Percentiles rank a stretch among this genome's conserved stretches.
Evolutionary conservation across 1,284 basidiomycete species (phyloP).

Genomic region (Ganoderma lucidum): DNA sequence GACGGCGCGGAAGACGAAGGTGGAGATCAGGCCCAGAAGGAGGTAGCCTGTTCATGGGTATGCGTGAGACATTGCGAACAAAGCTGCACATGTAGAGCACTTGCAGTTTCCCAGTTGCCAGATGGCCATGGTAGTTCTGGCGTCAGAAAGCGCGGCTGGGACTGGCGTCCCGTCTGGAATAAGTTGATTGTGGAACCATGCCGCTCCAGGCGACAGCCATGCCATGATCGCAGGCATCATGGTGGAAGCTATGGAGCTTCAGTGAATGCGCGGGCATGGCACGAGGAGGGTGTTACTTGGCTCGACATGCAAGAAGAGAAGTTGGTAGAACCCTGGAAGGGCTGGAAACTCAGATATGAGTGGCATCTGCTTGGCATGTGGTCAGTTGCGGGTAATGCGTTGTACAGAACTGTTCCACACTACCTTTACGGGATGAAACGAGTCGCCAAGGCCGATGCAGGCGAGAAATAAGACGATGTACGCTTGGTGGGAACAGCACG

Average conservation of each 20-base stretch:
- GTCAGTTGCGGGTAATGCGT: background rate
- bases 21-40: slow-evolving; percentile 70
- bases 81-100: slow-evolving; percentile 27
- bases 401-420: background rate
- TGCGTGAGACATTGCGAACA: slow-evolving; percentile 9
- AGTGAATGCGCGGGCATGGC: background rate
- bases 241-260: slow-evolving; percentile 56
- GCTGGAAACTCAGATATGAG: slow-evolving; percentile 60
- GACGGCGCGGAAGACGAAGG: slow-evolving; percentile 74
- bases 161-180: slow-evolving; percentile 55
- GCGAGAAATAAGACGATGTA: background rate
- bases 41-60: slow-evolving; percentile 62
- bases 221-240: slow-evolving; percentile 64
- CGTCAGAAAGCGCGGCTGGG: slow-evolving; percentile 49
- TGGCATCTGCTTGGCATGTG: slow-evolving; percentile 12
- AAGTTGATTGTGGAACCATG: slow-evolving; percentile 77
- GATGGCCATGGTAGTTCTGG: slow-evolving; percentile 69
- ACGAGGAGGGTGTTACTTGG: slow-evolving; percentile 55
- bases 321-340: slow-evolving; percentile 71
- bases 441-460: background rate
- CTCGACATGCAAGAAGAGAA: slow-evolving; percentile 75
- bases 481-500: slow-evolving; percentile 1
- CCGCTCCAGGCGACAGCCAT: slow-evolving; percentile 68
- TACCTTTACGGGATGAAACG: background rate
- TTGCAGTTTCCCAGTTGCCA: slow-evolving; percentile 78